phyloP scores from a whole-genome alignment of 2,329 filamentous ascomycete genomes.

The Cordyceps javanica region DNA sequence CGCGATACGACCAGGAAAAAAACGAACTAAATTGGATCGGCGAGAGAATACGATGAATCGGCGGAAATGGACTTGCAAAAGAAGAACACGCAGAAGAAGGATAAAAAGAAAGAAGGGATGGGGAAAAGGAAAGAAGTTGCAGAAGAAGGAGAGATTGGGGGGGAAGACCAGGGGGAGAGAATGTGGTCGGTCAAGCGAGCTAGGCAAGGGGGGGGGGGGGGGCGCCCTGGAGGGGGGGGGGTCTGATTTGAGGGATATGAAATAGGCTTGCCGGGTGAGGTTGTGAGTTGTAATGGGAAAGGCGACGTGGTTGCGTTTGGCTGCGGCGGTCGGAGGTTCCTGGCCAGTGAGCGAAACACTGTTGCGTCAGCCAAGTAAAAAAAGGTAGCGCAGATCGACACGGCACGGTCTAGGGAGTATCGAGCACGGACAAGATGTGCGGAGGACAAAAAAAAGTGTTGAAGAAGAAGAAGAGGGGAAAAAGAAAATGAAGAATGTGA shows the following conservation, averaged over 20 bases:
- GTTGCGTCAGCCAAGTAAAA: conserved; percentile 10
- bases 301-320: background rate
- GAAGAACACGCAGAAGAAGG: background rate
- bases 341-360: conserved; percentile 1
- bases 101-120: background rate
- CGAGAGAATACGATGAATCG: background rate
- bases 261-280: background rate
- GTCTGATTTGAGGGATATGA: conserved; percentile 2
- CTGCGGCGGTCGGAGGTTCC: background rate
- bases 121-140: background rate
- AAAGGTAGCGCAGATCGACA: conserved; percentile 3
- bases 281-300: too few species aligned
- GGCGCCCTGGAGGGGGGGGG: too few species aligned
- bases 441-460: background rate
- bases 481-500: background rate
- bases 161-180: too few species aligned
- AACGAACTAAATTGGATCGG: background rate
- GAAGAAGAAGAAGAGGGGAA: background rate
- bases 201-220: conserved; percentile 3
- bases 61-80: background rate
- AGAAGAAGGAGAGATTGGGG: background rate
- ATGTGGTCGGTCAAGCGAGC: background rate
- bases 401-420: background rate
- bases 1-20: background rate
- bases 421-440: background rate